phyloP scores from a whole-genome alignment of 352 stramenopile genomes.

The Phytophthora europaea region DNA sequence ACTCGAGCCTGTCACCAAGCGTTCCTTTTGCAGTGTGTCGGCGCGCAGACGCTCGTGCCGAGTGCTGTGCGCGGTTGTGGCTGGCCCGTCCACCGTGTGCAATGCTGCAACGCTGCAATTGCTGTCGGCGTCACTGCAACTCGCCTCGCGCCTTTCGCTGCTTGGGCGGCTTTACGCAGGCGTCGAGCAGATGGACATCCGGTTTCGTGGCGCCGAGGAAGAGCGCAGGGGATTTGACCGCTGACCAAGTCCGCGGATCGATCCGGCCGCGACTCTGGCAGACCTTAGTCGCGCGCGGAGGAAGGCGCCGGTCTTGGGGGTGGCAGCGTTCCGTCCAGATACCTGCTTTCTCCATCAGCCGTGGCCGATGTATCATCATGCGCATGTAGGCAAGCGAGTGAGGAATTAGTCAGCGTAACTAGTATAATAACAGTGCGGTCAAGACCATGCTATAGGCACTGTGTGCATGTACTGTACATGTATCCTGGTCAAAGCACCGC shows the following conservation, averaged over 20 bases:
- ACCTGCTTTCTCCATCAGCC: conserved; percentile 18
- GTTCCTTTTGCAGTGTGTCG: conserved; percentile 49
- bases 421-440: too few relatives aligned
- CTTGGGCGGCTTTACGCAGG: conserved; percentile 27
- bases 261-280: conserved; percentile 5
- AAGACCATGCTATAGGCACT: not conserved
- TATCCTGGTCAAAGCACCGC: not conserved
- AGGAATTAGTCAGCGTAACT: too few relatives aligned
- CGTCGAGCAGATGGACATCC: conserved; percentile 17
- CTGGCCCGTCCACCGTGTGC: conserved; percentile 39
- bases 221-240: conserved; percentile 28
- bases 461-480: not conserved
- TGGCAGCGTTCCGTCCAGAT: conserved; percentile 28
- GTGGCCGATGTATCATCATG: not conserved
- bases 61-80: conserved; percentile 33
- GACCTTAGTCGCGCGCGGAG: conserved; percentile 26
- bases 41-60: conserved; percentile 11
- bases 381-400: not conserved
- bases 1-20: conserved; percentile 20
- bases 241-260: not conserved
- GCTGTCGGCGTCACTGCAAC: conserved; percentile 26
- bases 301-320: conserved; percentile 13
- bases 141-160: conserved; percentile 35
- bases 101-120: conserved; percentile 50
- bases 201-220: conserved; percentile 26